Conservation (phyloP, 768 basidiomycete species). For the Hemileccinum impolitum region DNA sequence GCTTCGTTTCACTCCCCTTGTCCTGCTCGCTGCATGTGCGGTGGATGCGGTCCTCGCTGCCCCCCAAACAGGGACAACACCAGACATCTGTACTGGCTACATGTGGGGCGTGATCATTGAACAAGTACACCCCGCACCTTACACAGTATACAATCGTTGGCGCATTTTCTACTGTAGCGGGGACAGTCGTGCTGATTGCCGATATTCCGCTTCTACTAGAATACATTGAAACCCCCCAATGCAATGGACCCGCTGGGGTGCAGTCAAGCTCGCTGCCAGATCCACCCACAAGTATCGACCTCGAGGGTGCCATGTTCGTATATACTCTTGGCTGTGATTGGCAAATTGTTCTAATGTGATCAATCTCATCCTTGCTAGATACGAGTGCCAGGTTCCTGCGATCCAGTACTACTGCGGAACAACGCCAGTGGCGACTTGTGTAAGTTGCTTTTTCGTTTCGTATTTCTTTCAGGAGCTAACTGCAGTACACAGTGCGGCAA, state of each 20-base stretch:
- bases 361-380: slow-evolving; percentile 4
- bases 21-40: slow-evolving; percentile 1
- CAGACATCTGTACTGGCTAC: slow-evolving; percentile 11
- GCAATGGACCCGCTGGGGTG: slow-evolving; percentile 18
- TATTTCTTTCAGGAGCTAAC: not conserved
- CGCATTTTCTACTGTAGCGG: not conserved
- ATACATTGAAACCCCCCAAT: slow-evolving; percentile 6
- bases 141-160: slow-evolving; percentile 17
- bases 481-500: slow-evolving; percentile 15
- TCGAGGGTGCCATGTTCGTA: slow-evolving; percentile 12
- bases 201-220: slow-evolving; percentile 2
- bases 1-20: not conserved
- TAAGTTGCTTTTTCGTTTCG: slow-evolving; percentile 6
- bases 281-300: slow-evolving; percentile 12
- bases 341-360: not conserved
- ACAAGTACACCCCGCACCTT: slow-evolving; percentile 1
- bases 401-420: slow-evolving; percentile 8
- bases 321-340: not conserved
- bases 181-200: not conserved
- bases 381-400: slow-evolving; percentile 12
- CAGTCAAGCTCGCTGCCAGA: slow-evolving; percentile 13
- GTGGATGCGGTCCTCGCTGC: slow-evolving; percentile 1
- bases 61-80: not conserved
- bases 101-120: slow-evolving; percentile 17
- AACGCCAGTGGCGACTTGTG: slow-evolving; percentile 13